Evolutionary conservation across 2,329 filamentous ascomycete genomes (phyloP).

Genomic region (Didymella pinodella): DNA sequence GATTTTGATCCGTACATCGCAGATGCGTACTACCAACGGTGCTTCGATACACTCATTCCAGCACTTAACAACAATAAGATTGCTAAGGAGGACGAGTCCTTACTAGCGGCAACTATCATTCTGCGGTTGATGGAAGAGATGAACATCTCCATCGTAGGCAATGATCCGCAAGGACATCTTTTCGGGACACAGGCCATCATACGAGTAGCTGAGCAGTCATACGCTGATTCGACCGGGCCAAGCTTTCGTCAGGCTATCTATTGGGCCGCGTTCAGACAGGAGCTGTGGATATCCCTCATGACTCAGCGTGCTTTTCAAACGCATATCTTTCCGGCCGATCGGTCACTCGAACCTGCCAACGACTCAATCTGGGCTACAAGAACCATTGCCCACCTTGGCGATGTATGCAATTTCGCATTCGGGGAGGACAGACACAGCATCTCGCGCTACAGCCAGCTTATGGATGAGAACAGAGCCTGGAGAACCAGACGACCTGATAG

Average conservation of each 20-base stretch:
- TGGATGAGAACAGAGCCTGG: slow-evolving; percentile 49
- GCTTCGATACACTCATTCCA: slow-evolving; percentile 53
- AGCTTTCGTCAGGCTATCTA: slow-evolving; percentile 49
- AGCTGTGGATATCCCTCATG: slow-evolving; percentile 51
- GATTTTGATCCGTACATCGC: slow-evolving; percentile 53
- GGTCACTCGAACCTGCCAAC: slow-evolving; percentile 50
- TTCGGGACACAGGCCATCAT: slow-evolving; percentile 51
- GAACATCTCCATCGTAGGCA: slow-evolving; percentile 50
- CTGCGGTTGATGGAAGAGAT: slow-evolving; percentile 54
- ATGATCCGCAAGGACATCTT: slow-evolving; percentile 50
- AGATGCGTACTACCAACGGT: slow-evolving; percentile 54
- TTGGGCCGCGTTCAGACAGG: slow-evolving; percentile 50
- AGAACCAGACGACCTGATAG: slow-evolving; percentile 41
- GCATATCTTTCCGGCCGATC: slow-evolving; percentile 50
- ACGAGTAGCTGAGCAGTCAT: slow-evolving; percentile 45
- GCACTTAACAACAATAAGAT: slow-evolving; percentile 50
- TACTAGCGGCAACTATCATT: slow-evolving; percentile 54
- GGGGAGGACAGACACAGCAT: slow-evolving; percentile 46
- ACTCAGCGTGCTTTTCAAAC: slow-evolving; percentile 47
- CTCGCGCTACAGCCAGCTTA: slow-evolving; percentile 40
- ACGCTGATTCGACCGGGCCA: slow-evolving; percentile 42
- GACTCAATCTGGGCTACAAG: slow-evolving; percentile 55
- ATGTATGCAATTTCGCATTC: slow-evolving; percentile 49
- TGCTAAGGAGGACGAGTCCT: slow-evolving; percentile 52
- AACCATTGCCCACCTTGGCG: slow-evolving; percentile 51